Base-by-base conservation (phyloP, 352 stramenopile genomes). In the Phytophthora hibernalis region DNA sequence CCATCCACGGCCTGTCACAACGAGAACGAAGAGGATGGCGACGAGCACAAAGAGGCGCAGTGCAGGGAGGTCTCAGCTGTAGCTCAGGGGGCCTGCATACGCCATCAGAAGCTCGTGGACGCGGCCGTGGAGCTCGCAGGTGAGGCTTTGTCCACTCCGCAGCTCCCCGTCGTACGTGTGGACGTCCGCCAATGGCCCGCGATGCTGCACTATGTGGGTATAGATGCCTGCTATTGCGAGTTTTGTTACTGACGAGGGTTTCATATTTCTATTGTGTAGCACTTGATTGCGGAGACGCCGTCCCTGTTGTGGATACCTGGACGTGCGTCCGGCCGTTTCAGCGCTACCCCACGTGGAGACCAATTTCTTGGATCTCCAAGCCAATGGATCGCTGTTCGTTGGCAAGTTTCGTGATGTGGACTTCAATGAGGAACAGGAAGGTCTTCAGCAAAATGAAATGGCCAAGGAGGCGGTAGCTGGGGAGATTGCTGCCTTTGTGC, bases 251-350 rank as follows among this genome's bases (percentile, higher is more conserved):
- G n/a, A 21, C n/a, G n/a, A 45, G 13, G 22, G 6, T n/a, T 16
- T 45, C 26, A 47, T n/a, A 6, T 49, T 9, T 53, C n/a, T 48
- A 31, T 51, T 13, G 3, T 48, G 28, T 47, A 89, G 82, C 82
- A 91, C 53, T 61, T 81, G 45, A 55, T 91, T 5, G 61, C 72
- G 13, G 55, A 69, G 42, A 76, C 65, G 16, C 80, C 82, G 22
- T 85, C 80, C 54, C 62, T 91, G 24, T 57, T 89, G 58, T 91
- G 79, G 76, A 55, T 91, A 2, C 72, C 80, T 21, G 74, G 77
- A 44, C 74, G 82, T 13, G 54, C 74, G 1, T 73, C 74, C 2
- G 64, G 61, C 3, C 50, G 56, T 13, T 89, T 91, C 82, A 91
- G 70, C 82, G 82, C 15, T 88, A 75, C 47, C 72, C 80, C 77